Conservation (phyloP, 2,329 filamentous ascomycete species). For the Akanthomyces lecanii region DNA sequence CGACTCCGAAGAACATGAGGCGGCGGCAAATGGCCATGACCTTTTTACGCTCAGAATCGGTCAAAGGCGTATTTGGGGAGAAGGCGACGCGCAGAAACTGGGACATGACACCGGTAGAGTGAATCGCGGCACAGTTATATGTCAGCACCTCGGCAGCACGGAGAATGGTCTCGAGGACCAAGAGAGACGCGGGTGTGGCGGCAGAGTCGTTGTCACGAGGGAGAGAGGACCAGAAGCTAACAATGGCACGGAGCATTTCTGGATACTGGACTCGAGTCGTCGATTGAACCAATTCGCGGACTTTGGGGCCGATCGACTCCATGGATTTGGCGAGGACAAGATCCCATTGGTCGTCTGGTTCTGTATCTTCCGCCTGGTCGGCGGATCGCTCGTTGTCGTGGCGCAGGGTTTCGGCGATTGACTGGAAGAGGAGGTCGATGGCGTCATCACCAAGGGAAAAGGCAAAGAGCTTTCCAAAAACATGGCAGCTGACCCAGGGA, state of each 20-base stretch:
- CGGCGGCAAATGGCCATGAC: constrained; percentile 64
- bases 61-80: constrained; percentile 45
- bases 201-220: constrained; percentile 42
- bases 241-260: constrained; percentile 58
- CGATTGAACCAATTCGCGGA: constrained; percentile 47
- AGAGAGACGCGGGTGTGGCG: constrained; percentile 53
- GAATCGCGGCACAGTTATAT: constrained; percentile 66
- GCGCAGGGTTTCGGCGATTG: constrained; percentile 37
- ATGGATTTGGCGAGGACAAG: constrained; percentile 34
- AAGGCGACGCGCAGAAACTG: constrained; percentile 63
- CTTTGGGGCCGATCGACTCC: constrained; percentile 35
- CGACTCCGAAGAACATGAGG: constrained; percentile 72
- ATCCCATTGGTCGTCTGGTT: constrained; percentile 36
- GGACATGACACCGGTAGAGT: constrained; percentile 66
- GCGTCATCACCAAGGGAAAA: constrained; percentile 77
- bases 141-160: constrained; percentile 57
- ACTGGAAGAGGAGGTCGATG: constrained; percentile 64
- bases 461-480: constrained; percentile 77
- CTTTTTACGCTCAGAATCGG: constrained; percentile 51
- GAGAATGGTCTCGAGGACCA: constrained; percentile 61
- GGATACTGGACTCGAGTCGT: constrained; percentile 54
- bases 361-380: constrained; percentile 29
- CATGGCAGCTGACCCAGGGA: constrained; percentile 61
- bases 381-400: constrained; percentile 26
- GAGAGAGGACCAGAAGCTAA: constrained; percentile 61